Percentiles rank a stretch among this genome's conserved stretches.
These are phyloP conservation scores for Suillus alpinus DNA, from an alignment of 768 basidiomycete species.

Conservation along the genomic window DNA sequence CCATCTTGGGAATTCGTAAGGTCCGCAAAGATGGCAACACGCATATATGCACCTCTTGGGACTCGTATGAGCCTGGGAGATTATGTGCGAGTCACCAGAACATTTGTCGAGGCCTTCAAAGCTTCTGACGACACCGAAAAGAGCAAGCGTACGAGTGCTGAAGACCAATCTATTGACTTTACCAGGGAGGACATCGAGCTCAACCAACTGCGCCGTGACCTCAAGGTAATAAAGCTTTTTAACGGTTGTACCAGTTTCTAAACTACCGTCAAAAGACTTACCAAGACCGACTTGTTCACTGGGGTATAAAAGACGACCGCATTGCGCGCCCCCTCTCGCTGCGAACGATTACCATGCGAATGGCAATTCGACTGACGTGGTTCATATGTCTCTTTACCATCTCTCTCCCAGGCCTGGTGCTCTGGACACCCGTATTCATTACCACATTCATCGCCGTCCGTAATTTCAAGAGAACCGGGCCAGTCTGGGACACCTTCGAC, in stretches of 20 bases:
- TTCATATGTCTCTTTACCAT: conserved; percentile 57
- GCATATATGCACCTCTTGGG: conserved; percentile 86
- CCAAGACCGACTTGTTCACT: conserved; percentile 64
- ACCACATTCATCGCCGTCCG: conserved; percentile 69
- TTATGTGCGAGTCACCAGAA: conserved; percentile 70
- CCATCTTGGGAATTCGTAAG: conserved; percentile 82
- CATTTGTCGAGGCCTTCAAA: conserved; percentile 79
- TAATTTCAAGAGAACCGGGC: conserved; percentile 78
- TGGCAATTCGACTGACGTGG: conserved; percentile 66
- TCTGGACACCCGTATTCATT: conserved; percentile 79
- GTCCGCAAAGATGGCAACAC: conserved; percentile 69
- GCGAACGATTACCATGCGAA: conserved; percentile 55
- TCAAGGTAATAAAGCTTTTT: conserved; percentile 47
- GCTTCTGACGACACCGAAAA: conserved; percentile 29
- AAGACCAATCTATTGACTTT: conserved; percentile 23
- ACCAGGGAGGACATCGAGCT: conserved; percentile 27
- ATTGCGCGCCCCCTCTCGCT: conserved; percentile 63
- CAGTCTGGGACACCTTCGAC: conserved; percentile 84
- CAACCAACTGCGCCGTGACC: conserved; percentile 43
- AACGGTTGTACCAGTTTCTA: not conserved
- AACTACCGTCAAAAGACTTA: conserved; percentile 47
- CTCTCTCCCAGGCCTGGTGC: conserved; percentile 72
- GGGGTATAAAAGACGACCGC: conserved; percentile 84
- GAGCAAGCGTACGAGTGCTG: conserved; percentile 16
- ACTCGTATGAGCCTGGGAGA: conserved; percentile 84